Conservation (phyloP, 192 early-diverging fungal genomes). For the Dissophora globulifera region DNA sequence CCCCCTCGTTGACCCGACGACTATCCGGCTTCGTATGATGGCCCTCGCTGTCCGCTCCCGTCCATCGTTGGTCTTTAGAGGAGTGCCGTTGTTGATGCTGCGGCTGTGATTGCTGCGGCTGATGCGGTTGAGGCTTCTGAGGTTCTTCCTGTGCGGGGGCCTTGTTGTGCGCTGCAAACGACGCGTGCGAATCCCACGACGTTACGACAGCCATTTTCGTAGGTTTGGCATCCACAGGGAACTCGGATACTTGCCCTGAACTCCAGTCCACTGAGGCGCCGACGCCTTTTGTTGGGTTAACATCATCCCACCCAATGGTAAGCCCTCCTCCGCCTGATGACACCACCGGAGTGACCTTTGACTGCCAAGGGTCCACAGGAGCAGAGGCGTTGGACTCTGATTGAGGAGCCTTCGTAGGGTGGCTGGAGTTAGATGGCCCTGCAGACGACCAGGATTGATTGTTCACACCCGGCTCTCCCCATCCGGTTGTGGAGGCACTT, state of each 20-base stretch:
- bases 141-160: neutral
- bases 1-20: no score
- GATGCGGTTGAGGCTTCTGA: neutral
- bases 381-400: neutral
- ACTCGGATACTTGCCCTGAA: slow-evolving; percentile 15
- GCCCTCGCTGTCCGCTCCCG: no score
- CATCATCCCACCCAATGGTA: neutral
- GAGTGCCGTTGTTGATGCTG: neutral
- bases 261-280: slow-evolving; percentile 36
- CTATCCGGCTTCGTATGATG: no score
- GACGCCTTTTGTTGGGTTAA: neutral
- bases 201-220: slow-evolving; percentile 13
- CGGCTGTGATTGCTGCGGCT: neutral
- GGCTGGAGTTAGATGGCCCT: neutral
- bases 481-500: neutral
- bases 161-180: neutral
- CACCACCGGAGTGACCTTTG: neutral
- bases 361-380: neutral
- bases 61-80: no score
- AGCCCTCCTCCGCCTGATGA: neutral
- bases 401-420: neutral
- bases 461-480: neutral
- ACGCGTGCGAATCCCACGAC: slow-evolving; percentile 6
- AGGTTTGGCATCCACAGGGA: slow-evolving; percentile 33
- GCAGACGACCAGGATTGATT: no score